Evolutionary conservation across 2,329 filamentous ascomycete species (phyloP).

Genomic region (Leptographium wingfieldii): DNA sequence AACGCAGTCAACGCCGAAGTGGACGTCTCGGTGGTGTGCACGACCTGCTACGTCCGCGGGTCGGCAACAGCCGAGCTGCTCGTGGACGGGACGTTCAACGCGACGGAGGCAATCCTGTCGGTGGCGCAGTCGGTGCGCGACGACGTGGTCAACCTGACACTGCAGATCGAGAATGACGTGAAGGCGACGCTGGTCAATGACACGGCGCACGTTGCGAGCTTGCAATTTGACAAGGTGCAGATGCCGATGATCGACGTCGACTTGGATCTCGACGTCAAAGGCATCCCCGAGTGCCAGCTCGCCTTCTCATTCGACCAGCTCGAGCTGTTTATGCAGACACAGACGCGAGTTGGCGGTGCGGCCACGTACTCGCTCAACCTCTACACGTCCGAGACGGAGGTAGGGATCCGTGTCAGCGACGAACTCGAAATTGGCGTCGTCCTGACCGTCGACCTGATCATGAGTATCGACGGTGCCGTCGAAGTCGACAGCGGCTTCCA

Average conservation of each 20-base stretch:
- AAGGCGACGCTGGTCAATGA: slow-evolving; percentile 16
- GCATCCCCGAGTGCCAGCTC: slow-evolving; percentile 29
- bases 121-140: neutral
- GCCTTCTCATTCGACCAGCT: slow-evolving; percentile 35
- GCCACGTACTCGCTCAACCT: slow-evolving; percentile 35
- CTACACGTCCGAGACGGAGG: slow-evolving; percentile 29
- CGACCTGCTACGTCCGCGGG: slow-evolving; percentile 7
- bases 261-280: slow-evolving; percentile 26
- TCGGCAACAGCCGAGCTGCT: slow-evolving; percentile 1
- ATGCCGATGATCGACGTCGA: slow-evolving; percentile 20
- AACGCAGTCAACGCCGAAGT: no score
- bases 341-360: slow-evolving; percentile 27
- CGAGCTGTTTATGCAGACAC: slow-evolving; percentile 38
- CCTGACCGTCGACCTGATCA: slow-evolving; percentile 37
- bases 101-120: neutral
- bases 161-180: slow-evolving; percentile 21
- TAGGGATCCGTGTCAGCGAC: slow-evolving; percentile 28
- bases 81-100: slow-evolving; percentile 2
- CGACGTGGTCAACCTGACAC: slow-evolving; percentile 9
- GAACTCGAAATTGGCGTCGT: slow-evolving; percentile 32
- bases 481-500: slow-evolving; percentile 43
- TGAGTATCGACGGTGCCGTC: slow-evolving; percentile 32
- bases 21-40: slow-evolving; percentile 1
- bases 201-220: neutral
- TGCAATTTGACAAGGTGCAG: slow-evolving; percentile 4